phyloP scores from a whole-genome alignment of 495 filamentous ascomycete species.

The Diplogelasinospora grovesii region DNA sequence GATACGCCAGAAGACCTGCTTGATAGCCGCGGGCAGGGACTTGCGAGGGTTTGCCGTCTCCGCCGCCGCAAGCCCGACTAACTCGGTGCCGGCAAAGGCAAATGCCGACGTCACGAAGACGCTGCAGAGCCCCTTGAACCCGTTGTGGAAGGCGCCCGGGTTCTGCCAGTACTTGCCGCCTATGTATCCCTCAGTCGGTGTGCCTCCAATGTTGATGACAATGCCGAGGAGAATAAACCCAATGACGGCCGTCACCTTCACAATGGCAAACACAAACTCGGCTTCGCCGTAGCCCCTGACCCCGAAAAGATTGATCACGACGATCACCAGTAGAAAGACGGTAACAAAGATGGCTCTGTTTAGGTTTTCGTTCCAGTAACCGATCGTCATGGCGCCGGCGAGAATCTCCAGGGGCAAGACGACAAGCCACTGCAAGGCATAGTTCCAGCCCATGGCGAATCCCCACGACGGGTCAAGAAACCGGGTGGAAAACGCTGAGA shows the following conservation, averaged over 20 bases:
- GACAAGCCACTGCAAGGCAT: slow-evolving; percentile 90
- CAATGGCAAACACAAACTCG: slow-evolving; percentile 78
- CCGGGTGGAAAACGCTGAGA: slow-evolving; percentile 83
- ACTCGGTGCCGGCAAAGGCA: slow-evolving; percentile 84
- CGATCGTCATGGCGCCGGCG: slow-evolving; percentile 79
- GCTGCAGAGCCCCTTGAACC: slow-evolving; percentile 90
- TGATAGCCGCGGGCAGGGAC: slow-evolving; percentile 77
- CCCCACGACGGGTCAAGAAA: slow-evolving; percentile 95
- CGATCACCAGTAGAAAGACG: slow-evolving; percentile 69
- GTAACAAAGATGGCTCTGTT: slow-evolving; percentile 76
- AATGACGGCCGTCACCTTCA: slow-evolving; percentile 83
- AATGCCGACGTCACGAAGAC: slow-evolving; percentile 93
- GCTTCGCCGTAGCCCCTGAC: slow-evolving; percentile 87
- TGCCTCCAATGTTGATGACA: slow-evolving; percentile 74
- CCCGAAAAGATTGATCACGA: slow-evolving; percentile 78
- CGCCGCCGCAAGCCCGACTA: slow-evolving; percentile 84
- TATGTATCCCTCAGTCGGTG: slow-evolving; percentile 69
- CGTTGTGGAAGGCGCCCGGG: slow-evolving; percentile 84
- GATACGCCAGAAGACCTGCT: slow-evolving; percentile 96
- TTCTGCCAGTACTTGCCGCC: slow-evolving; percentile 73
- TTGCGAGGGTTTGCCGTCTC: slow-evolving; percentile 86
- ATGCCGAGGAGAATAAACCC: slow-evolving; percentile 85
- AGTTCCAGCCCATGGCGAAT: slow-evolving; percentile 98
- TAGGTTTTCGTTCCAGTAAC: slow-evolving; percentile 68
- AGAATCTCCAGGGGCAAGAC: slow-evolving; percentile 88